Evolutionary conservation across 2,329 filamentous ascomycete genomes (phyloP), one percentile per base, ranked within the genome.

Genomic region (Claviceps digitariae): DNA sequence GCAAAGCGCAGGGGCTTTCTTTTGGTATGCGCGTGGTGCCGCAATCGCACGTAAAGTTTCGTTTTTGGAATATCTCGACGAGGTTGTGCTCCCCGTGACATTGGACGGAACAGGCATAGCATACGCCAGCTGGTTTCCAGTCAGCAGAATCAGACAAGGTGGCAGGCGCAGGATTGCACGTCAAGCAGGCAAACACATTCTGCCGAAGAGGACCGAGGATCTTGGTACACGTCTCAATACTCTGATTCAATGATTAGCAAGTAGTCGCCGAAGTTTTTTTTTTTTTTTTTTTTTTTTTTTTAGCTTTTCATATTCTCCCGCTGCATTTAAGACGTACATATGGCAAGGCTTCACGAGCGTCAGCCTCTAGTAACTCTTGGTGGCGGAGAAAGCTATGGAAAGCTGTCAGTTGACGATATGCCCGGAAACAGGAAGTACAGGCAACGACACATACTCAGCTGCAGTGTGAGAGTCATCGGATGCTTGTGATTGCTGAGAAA

Each of bases 11-110:
- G 21, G 87, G 84, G 52, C 79, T 83, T 3, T 77, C 81, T 1
- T 77, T 72, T 0, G 83, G 80, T 27, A 95, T 76, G 51, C 91
- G 83, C 46, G 84, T 89, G 0, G 90, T 96, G 27, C 93, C 93
- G 63, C 93, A 98, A 67, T 98, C 93, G 71, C 93, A 98, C 43
- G 87, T 87, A 63, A 98, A 97, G 69, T 95, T 84, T 63, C 94
- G 84, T 73, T 96, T 97, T 65, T 81, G 85, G 72, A 98, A 98
- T 21, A 98, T 85, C 70, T 98, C 93, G 50, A 97, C 93, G 27
- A 98, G 81, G 1, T 79, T 86, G 66, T 98, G 93, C 64, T 97
- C 90, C 60, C 93, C 91, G 64, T 98, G 93, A 66, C 93, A 98
- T 61, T 91, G 87, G 55, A 98, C 89, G 7, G 91, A 96, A 72